Base-by-base conservation (phyloP, 1,284 basidiomycete species). In the Schizopora paradoxa region DNA sequence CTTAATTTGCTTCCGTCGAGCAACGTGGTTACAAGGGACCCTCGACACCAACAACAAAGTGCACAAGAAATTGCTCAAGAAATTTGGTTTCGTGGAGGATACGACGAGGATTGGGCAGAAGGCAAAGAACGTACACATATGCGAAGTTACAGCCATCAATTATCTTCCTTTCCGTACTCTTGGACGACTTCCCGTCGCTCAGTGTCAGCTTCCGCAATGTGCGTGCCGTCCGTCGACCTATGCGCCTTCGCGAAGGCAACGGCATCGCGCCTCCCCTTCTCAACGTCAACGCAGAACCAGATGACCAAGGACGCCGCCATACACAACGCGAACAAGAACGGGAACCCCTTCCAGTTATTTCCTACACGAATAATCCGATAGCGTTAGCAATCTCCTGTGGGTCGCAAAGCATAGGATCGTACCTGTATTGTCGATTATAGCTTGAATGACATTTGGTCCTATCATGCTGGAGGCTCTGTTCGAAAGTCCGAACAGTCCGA, bases 401-500 rank as follows among this genome's bases (percentile, higher is more conserved):
- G n/a, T n/a, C n/a, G n/a, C n/a, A n/a, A n/a, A n/a, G n/a, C n/a
- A n/a, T n/a, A n/a, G n/a, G n/a, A n/a, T 22, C 43, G 22, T n/a
- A 49, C 48, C 49, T 1, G 76, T 73, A 41, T 68, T 67, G 61
- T 87, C 71, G 48, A 90, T 87, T 57, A 90, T 88, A 4, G 78
- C 83, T 62, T 89, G 84, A 33, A 88, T 81, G 6, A 84, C 79
- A 52, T 85, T 86, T 3, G 84, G 87, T 0, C 86, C 86, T 36
- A 89, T 79, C 75, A 87, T 84, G 2, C 80, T 84, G 11, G 82
- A 86, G 0, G 83, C 85, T n/a, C 85, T 77, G 62, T 87, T 90
- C 5, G 84, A 87, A 14, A 90, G 72, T 2, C 86, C 87, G 52
- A 86, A 89, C n/a, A 89, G 70, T 4, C 85, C 84, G 58, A 88